phyloP scores from a whole-genome alignment of 257 asterid species.

The Coffea canephora region DNA sequence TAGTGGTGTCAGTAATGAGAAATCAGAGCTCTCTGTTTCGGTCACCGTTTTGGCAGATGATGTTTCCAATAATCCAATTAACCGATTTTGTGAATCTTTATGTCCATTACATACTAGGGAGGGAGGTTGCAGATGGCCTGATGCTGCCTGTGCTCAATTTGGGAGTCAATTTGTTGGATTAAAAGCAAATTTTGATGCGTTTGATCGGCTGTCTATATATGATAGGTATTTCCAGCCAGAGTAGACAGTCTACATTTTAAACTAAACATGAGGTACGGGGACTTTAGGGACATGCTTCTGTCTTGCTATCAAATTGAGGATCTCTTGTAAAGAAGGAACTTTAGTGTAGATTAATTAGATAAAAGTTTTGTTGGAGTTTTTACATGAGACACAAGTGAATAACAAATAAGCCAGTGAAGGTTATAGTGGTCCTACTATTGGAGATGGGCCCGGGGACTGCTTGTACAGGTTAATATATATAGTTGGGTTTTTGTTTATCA shows the following conservation, averaged over 20 bases:
- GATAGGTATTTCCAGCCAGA: constrained; percentile 74
- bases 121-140: constrained; percentile 91
- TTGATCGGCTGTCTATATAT: constrained; percentile 73
- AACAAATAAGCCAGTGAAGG: not conserved
- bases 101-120: constrained; percentile 77
- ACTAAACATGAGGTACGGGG: constrained; percentile 13
- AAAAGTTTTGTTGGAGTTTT: constrained; percentile 29
- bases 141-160: constrained; percentile 76
- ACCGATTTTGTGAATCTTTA: constrained; percentile 67
- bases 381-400: not conserved
- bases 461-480: constrained; percentile 12
- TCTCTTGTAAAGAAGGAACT: constrained; percentile 17
- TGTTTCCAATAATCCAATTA: constrained; percentile 41
- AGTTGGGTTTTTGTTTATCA: not conserved
- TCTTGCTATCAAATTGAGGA: constrained; percentile 5
- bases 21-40: constrained; percentile 35
- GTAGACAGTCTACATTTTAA: constrained; percentile 26
- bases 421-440: not conserved
- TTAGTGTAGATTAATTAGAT: constrained; percentile 14
- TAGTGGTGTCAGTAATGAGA: constrained; percentile 33
- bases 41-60: constrained; percentile 33
- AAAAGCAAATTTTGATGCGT: constrained; percentile 91
- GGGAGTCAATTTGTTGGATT: constrained; percentile 87
- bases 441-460: not conserved
- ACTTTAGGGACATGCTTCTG: not conserved